Conservation (phyloP, 2,329 filamentous ascomycete species). For the Leptosphaerulina australis region DNA sequence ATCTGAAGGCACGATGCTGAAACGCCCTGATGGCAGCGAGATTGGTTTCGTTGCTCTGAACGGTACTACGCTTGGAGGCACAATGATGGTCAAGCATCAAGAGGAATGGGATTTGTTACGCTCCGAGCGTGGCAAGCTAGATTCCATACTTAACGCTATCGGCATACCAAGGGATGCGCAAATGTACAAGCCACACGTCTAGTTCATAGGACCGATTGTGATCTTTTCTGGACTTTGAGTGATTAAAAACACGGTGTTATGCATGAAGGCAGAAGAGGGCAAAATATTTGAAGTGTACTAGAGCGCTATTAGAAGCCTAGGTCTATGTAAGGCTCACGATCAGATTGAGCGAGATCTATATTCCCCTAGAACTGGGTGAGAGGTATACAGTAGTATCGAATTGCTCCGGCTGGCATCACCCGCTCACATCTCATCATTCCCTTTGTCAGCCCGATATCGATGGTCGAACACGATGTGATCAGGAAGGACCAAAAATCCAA, state of each 20-base stretch:
- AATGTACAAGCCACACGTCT: conserved; percentile 16
- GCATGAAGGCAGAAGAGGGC: too few relatives aligned
- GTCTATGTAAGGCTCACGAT: background rate
- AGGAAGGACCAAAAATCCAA: conserved; percentile 21
- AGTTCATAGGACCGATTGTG: background rate
- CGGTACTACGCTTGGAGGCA: conserved; percentile 63
- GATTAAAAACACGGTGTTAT: too few relatives aligned
- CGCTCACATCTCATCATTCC: conserved; percentile 10
- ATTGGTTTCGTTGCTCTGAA: conserved; percentile 58
- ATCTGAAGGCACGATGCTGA: conserved; percentile 53
- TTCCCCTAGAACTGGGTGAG: background rate
- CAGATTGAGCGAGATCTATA: background rate
- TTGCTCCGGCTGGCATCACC: conserved; percentile 49
- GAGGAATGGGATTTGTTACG: conserved; percentile 60
- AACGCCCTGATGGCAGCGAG: conserved; percentile 46
- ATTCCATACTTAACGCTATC: conserved; percentile 51
- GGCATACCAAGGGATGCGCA: conserved; percentile 37
- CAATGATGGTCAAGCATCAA: conserved; percentile 64
- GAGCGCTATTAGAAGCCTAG: background rate
- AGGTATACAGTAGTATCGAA: background rate
- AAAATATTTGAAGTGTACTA: background rate
- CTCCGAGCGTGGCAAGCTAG: conserved; percentile 49
- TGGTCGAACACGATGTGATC: background rate
- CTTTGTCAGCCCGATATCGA: conserved; percentile 10
- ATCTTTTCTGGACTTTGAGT: too few relatives aligned